Percentiles rank a stretch among this genome's conserved stretches.
Evolutionary conservation across 2,329 filamentous ascomycete genomes (phyloP).

Genomic region (Colletotrichum nymphaeae): DNA sequence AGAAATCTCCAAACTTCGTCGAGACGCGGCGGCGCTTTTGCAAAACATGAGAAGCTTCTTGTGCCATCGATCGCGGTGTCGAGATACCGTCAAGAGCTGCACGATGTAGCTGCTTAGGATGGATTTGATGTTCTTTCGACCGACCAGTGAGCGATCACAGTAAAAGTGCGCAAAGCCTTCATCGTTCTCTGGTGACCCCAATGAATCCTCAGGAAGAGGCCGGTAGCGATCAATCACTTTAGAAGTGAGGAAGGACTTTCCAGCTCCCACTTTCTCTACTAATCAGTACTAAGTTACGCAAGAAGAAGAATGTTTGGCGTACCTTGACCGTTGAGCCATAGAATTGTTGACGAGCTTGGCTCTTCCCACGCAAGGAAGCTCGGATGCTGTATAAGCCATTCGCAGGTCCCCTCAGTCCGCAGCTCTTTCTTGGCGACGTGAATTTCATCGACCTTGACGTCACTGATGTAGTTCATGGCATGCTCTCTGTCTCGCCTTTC

Average conservation of each 20-base stretch:
- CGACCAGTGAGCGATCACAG: fast-evolving
- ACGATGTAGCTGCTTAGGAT: background rate
- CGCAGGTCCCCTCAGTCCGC: background rate
- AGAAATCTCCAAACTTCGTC: background rate
- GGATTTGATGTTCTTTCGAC: fast-evolving
- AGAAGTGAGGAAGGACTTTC: fast-evolving
- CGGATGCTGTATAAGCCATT: background rate
- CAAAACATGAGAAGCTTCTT: background rate
- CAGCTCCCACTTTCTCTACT: background rate
- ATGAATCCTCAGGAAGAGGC: fast-evolving
- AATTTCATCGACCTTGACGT: background rate
- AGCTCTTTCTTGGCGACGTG: background rate
- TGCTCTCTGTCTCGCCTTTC: background rate
- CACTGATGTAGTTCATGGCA: background rate
- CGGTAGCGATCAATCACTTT: background rate
- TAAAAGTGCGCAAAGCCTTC: background rate
- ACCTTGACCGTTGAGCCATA: background rate
- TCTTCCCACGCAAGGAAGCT: background rate
- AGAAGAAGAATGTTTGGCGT: fast-evolving
- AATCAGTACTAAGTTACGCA: fast-evolving
- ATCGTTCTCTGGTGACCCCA: background rate
- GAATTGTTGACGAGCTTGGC: background rate
- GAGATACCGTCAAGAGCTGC: background rate
- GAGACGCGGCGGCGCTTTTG: fast-evolving
- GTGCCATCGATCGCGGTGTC: background rate